Base-by-base conservation (phyloP, 176 grass and related monocot species). In the Metroxylon sagu region DNA sequence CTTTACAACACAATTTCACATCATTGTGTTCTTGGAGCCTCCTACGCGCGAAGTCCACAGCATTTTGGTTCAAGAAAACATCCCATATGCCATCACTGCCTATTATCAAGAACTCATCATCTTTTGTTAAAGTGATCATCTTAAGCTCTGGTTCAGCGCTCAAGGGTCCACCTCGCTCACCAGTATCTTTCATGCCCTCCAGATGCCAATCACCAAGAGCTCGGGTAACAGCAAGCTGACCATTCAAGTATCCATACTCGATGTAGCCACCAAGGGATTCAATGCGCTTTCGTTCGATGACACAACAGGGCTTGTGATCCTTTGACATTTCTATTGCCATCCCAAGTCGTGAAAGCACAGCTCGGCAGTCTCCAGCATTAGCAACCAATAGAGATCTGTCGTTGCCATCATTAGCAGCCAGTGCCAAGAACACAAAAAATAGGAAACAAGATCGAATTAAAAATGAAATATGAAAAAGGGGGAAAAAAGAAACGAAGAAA, bases 331-430 rank as follows among this genome's bases (percentile, higher is more conserved):
- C 87, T 29, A 98, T 52, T 15, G 93, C 88, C 0, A 18, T 27
- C 6, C 93, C 93, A 26, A 28, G 65, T 29, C 79, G 82, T 3
- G 93, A 92, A 17, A 98, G 84, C 18, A 98, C 88, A 2, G 93
- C 93, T 28, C 93, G 76, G n/a, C 93, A 98, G 25, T 98, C 93
- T 2, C 93, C 93, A 23, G 93, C 93, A 76, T 98, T 98, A 30
- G 93, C 93, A 14, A 92, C 84, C 5, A 98, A 71, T 57, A 98
- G 84, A 57, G 93, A 83, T 29, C 93, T 98, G 81, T 74, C 80
- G n/a, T 53, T 21, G 29, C 15, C 2, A 64, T 43, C 35, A 43
- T 43, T 14, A 43, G 35, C 35, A 43, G 12, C 35, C 35, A 3
- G 35, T 43, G 35, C 12, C 35, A 43, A 12, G 35, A 43, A 43